phyloP scores from a whole-genome alignment of 2,329 filamentous ascomycete species.

The Ceratocystis ficicola region DNA sequence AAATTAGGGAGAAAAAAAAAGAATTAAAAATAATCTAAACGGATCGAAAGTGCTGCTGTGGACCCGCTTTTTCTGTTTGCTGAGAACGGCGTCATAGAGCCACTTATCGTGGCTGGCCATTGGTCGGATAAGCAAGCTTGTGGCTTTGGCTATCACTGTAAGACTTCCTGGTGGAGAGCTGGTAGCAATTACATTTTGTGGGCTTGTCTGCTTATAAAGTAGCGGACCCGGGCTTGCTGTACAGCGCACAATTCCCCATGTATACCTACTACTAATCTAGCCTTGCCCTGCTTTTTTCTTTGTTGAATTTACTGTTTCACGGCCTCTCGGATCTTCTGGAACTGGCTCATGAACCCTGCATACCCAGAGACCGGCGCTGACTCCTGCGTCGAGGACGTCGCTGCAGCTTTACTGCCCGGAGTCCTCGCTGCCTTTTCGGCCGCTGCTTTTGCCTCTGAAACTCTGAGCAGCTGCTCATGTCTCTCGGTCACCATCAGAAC shows the following conservation, averaged over 20 bases:
- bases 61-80: slow-evolving; percentile 14
- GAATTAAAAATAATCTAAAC: slow-evolving; percentile 1
- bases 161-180: slow-evolving; percentile 20
- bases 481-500: slow-evolving; percentile 72
- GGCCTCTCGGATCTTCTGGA: slow-evolving; percentile 48
- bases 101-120: slow-evolving; percentile 4
- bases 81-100: slow-evolving; percentile 16
- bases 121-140: slow-evolving; percentile 12
- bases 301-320: slow-evolving; percentile 28
- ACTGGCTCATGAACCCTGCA: slow-evolving; percentile 49
- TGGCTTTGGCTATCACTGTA: not conserved
- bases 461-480: slow-evolving; percentile 41
- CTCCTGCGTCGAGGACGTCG: slow-evolving; percentile 30
- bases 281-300: too few relatives aligned
- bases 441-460: slow-evolving; percentile 37
- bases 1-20: not conserved
- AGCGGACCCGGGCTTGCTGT: not conserved
- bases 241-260: not conserved
- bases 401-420: slow-evolving; percentile 23
- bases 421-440: slow-evolving; percentile 30
- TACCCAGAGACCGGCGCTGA: slow-evolving; percentile 32
- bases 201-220: not conserved
- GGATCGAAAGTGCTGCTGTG: not conserved
- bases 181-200: not conserved
- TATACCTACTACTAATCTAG: too few relatives aligned